Base-by-base conservation (phyloP, 768 basidiomycete species). In the Psilocybe sp. region DNA sequence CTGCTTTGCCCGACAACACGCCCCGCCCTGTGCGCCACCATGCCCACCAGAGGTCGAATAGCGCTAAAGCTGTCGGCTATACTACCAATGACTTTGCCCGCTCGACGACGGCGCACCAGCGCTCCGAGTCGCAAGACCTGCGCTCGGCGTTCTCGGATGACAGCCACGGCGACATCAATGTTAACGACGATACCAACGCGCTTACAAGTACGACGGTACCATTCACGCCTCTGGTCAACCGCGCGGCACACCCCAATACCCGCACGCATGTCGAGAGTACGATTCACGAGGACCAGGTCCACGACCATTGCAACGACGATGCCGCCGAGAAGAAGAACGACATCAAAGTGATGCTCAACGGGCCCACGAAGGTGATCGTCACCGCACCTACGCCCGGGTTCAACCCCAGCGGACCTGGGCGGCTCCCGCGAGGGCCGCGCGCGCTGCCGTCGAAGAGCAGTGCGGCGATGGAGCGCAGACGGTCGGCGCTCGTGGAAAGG, bases 311-410 rank as follows among this genome's bases (percentile, higher is more conserved):
- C 35, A 45, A 51, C 48, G 50, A 54, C 43, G 45, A 51, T 15
- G 49, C 55, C 36, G 49, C 52, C 14, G 46, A 53, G 12, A 61
- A 65, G 19, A 53, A 41, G 32, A 68, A 71, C 47, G 65, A 72
- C 44, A 66, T 74, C 42, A 69, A 71, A 31, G 69, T 77, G 28
- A 59, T 78, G 14, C 71, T 78, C 69, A 70, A 68, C 37, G 75
- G 69, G 0, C 77, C 77, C 3, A 78, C 77, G 16, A 77, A 69
- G 52, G 77, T 79, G 14, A 78, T 79, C 33, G 72, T 79, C 8
- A 81, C 77, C 4, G 77, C 77, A 7, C 75, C 79, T n/a, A 80
- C 78, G 0, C 78, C 78, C 4, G 23, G 23, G 23, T 28, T 28
- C 23, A 28, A 28, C 23, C 23, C 23, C 23, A 28, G 23, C 23